phyloP scores from a whole-genome alignment of 139 green algal genomes.

The Mesotaenium endlicherianum region DNA sequence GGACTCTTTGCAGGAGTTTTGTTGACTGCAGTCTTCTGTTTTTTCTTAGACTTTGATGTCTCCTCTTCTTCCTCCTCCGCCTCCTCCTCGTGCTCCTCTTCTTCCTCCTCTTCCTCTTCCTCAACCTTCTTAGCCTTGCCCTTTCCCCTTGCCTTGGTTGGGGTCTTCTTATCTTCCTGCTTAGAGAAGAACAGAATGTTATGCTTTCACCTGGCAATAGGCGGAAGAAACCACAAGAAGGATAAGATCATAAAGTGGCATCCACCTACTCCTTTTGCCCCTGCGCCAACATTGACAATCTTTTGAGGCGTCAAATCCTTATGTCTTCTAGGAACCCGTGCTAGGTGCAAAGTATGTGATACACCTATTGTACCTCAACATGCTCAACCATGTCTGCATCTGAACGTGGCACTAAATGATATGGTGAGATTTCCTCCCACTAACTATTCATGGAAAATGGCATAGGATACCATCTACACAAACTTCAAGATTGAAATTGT shows the following conservation, averaged over 20 bases:
- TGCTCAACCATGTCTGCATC: too few relatives aligned
- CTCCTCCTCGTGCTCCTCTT: slow-evolving; percentile 8
- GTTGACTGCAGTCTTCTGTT: too few relatives aligned
- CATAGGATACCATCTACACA: too few relatives aligned
- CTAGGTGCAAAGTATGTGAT: not conserved
- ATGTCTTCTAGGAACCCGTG: not conserved
- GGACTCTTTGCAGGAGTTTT: too few relatives aligned
- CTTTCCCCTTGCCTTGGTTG: not conserved
- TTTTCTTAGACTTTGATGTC: too few relatives aligned
- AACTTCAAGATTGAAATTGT: too few relatives aligned
- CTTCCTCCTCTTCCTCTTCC: slow-evolving; percentile 1
- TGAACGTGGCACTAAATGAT: too few relatives aligned
- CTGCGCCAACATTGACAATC: not conserved
- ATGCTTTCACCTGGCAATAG: not conserved
- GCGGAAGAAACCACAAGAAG: not conserved
- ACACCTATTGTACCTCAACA: not conserved
- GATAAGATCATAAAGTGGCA: not conserved
- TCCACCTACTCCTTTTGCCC: not conserved
- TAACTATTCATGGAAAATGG: too few relatives aligned
- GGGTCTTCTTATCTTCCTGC: not conserved
- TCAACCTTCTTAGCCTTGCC: not conserved
- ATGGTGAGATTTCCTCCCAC: too few relatives aligned
- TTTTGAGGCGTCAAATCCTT: not conserved
- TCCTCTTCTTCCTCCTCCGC: too few relatives aligned
- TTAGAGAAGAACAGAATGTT: not conserved